Conservation (phyloP, 305 asterid species). For the Rubia peregrina region DNA sequence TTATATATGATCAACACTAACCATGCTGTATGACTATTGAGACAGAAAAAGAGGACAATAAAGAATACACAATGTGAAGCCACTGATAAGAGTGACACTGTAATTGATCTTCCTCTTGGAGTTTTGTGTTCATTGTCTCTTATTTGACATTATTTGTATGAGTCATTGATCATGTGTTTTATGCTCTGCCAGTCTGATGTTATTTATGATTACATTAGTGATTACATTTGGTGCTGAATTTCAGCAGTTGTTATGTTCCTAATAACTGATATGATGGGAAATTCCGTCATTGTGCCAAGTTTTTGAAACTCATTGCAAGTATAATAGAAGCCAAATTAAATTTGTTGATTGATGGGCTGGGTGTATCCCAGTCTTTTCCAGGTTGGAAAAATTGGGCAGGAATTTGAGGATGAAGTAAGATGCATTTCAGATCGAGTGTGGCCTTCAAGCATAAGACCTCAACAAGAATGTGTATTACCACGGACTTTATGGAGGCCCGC, state of each 20-base stretch:
- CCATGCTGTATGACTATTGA: neutral
- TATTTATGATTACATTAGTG: too few species aligned
- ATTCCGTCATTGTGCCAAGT: neutral
- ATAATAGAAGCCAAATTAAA: slow-evolving; percentile 2
- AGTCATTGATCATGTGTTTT: slow-evolving; percentile 2
- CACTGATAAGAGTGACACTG: neutral
- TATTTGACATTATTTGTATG: neutral
- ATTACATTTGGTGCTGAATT: neutral
- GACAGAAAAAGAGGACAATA: neutral
- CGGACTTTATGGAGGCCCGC: slow-evolving; percentile 38
- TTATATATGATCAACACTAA: neutral
- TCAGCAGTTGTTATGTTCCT: neutral
- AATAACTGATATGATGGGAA: neutral
- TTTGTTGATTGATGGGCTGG: slow-evolving; percentile 23
- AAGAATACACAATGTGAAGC: neutral
- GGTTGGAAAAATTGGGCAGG: slow-evolving; percentile 45
- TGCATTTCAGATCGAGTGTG: slow-evolving; percentile 41
- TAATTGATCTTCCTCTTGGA: neutral
- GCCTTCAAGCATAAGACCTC: slow-evolving; percentile 42
- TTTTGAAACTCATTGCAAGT: neutral
- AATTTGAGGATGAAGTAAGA: slow-evolving; percentile 26
- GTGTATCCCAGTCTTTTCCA: slow-evolving; percentile 43
- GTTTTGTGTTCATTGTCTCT: neutral
- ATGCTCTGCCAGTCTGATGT: neutral
- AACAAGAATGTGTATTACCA: slow-evolving; percentile 30